phyloP scores from a whole-genome alignment of 768 basidiomycete genomes.

The Suillus ampliporus region DNA sequence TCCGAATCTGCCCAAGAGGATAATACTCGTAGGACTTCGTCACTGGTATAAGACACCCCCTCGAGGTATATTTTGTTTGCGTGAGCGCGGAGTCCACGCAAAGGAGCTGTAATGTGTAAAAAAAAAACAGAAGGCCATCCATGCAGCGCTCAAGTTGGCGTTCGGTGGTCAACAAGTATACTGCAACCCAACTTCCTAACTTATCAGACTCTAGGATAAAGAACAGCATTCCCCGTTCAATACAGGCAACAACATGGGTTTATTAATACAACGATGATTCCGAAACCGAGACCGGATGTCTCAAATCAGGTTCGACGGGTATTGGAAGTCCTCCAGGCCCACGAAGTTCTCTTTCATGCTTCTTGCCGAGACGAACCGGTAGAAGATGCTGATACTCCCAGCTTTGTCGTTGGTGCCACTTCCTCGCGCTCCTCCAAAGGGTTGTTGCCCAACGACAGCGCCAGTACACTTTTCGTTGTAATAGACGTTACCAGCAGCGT shows the following conservation, averaged over 20 bases:
- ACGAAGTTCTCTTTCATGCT: conserved; percentile 99
- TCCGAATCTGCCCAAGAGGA: too few relatives aligned
- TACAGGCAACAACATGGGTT: not conserved
- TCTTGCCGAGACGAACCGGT: conserved; percentile 84
- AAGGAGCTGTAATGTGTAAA: too few relatives aligned
- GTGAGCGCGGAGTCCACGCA: too few relatives aligned
- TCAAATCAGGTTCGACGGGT: conserved; percentile 86
- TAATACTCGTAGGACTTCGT: too few relatives aligned
- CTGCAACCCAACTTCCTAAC: too few relatives aligned
- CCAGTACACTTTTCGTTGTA: conserved; percentile 99
- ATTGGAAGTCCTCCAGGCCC: conserved; percentile 75
- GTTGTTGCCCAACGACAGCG: conserved; percentile 97
- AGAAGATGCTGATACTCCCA: conserved; percentile 78
- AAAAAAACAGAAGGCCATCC: too few relatives aligned
- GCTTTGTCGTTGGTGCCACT: conserved; percentile 99
- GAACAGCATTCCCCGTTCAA: not conserved
- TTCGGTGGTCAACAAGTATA: too few relatives aligned
- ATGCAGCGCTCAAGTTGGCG: too few relatives aligned
- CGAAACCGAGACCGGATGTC: not conserved
- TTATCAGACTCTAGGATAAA: too few relatives aligned
- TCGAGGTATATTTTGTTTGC: too few relatives aligned
- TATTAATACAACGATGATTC: not conserved
- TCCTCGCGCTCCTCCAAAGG: conserved; percentile 92
- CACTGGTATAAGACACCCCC: too few relatives aligned
- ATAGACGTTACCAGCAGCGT: conserved; percentile 96